phyloP scores from a whole-genome alignment of 2,329 filamentous ascomycete genomes.

The Rhynchosporium agropyri region DNA sequence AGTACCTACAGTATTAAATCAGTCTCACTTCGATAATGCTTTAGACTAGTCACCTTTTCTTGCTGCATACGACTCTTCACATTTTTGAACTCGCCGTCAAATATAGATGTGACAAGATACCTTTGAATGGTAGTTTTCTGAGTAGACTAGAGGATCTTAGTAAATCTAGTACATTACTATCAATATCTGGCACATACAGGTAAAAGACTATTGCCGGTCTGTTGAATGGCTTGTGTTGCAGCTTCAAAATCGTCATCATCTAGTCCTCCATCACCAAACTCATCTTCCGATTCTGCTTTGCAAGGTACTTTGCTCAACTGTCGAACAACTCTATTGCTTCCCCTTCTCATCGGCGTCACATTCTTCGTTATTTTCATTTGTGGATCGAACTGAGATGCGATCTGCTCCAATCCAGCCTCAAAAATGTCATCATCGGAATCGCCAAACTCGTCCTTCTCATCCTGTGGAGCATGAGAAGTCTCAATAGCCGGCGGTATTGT shows the following conservation, averaged over 20 bases:
- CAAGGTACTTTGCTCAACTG: constrained; percentile 23
- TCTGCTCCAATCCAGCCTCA: constrained; percentile 59
- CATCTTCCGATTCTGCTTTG: constrained; percentile 64
- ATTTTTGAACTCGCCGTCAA: constrained; percentile 69
- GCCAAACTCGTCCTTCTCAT: constrained; percentile 61
- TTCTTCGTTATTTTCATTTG: constrained; percentile 33
- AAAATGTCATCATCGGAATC: constrained; percentile 67
- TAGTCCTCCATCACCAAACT: constrained; percentile 68
- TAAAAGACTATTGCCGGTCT: constrained; percentile 42
- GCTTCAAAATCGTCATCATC: constrained; percentile 75
- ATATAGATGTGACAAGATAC: constrained; percentile 77
- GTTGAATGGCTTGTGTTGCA: constrained; percentile 65
- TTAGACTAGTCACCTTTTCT: constrained; percentile 66
- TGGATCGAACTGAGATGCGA: constrained; percentile 57
- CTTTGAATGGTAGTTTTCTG: constrained; percentile 77
- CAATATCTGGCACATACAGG: constrained; percentile 56
- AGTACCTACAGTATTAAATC: constrained; percentile 61
- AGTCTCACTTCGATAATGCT: constrained; percentile 12
- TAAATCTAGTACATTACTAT: constrained; percentile 44
- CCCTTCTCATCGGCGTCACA: background rate
- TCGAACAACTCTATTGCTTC: background rate
- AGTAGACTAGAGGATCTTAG: constrained; percentile 71
- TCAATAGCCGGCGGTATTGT: constrained; percentile 2
- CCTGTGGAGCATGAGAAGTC: constrained; percentile 10
- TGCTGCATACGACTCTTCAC: constrained; percentile 59